Base-by-base conservation (phyloP, 106 monocot species). In the Cymbidium sinense region DNA sequence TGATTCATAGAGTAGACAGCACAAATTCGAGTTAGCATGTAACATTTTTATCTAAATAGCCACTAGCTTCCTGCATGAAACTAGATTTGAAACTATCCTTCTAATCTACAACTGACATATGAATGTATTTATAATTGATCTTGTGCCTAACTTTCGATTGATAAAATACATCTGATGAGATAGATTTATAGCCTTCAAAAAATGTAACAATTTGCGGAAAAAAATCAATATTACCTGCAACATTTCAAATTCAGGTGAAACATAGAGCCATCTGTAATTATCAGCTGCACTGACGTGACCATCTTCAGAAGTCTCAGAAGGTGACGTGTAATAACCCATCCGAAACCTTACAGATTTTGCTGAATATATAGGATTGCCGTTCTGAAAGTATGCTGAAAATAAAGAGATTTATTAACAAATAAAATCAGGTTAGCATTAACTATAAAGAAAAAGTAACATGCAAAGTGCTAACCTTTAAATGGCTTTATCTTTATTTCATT, bases 401-500 rank as follows among this genome's bases (percentile, higher is more conserved):
- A 43, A 75, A 75, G 39, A 39, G 17, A 65, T 25, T 25, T 62
- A 8, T 27, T 27, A 62, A 23, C 61, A 62, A 62, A 62, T 27
- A 18, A 50, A 12, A 0, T 12, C 18, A 79, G 20, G 29, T 61
- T 29, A 77, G 18, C 5, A 77, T 50, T 2, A 51, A 25, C 61
- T 36, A 25, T 36, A 51, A 39, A 72, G 8, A 67, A 71, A 37
- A 61, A 76, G 37, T 11, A 23, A 77, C 21, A 41, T 34, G 8
- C 13, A 34, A 21, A 65, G 23, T 27, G 65, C 82, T 74, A 31
- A 92, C 95, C 95, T 87, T 86, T 67, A 74, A 91, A 96, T n/a
- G 96, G 96, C 44, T 81, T 79, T 76, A 96, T 79, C 54, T 79
- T 89, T 80, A 96, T 91, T 79, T 93, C 86, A 77, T 82, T 76